Evolutionary conservation across 805 yeast species (phyloP), one percentile per base, ranked within the genome.

Genomic region (Metschnikowia orientalis): DNA sequence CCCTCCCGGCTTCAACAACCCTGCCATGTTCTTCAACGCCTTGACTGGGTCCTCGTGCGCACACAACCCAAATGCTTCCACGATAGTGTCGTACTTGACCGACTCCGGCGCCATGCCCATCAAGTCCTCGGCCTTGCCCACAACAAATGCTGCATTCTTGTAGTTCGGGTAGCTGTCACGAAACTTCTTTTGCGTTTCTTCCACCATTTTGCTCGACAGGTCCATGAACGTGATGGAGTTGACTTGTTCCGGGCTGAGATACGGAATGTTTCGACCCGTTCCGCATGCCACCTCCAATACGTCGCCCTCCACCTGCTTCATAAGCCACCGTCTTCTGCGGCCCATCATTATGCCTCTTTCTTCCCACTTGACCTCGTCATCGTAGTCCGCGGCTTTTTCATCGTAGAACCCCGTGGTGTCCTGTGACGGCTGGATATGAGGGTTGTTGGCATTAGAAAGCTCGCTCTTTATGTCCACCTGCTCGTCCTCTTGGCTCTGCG

Each of bases 211-310:
- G 27, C 67, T 55, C 0, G 97, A 83, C 1, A 96, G 73, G 56
- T 92, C 98, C 29, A 89, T 59, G 47, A 84, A 86, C 0, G 97
- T 90, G 23, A 86, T 73, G 0, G 95, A 82, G 29, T 72, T 69
- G 18, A 90, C 61, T 17, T 64, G 54, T 2, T 73, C 67, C 1
- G 42, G 37, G 33, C 79, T 71, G 46, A 87, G 59, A 53, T 81
- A 89, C 29, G 81, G 79, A 36, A 90, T 73, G 54, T 92, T 92
- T 57, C 97, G 73, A 5, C 98, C 97, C 0, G 98, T 92, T 38
- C 98, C 98, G 53, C 95, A 85, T 0, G 97, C 81, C 8, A 90
- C 92, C 57, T 92, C 98, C 36, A 92, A 63, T 2, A 88, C 96
- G 53, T 92, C 96, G 14, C 98, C 98, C 37, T 67, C 63, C 30